A percentile compares a stretch with the other conserved stretches of the same genome.
Evolutionary conservation across 495 filamentous ascomycete genomes (phyloP).

Genomic region (Apodospora peruviana): DNA sequence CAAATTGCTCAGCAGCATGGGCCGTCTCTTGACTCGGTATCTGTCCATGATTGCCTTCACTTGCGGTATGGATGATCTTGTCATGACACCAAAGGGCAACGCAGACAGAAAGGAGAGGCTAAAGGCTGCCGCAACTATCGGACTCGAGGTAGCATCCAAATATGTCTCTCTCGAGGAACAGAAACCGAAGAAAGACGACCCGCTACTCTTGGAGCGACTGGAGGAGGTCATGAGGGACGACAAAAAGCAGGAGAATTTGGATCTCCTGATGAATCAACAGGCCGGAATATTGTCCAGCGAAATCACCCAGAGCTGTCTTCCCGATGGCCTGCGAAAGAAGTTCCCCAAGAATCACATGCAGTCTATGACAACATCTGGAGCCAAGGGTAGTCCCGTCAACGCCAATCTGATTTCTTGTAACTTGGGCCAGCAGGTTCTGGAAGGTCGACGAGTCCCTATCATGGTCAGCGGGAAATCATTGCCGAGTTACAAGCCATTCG

Average conservation of each 20-base stretch:
- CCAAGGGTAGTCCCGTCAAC: conserved; percentile 89
- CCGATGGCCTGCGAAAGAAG: conserved; percentile 74
- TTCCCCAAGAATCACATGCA: conserved; percentile 99
- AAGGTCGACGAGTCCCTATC: conserved; percentile 88
- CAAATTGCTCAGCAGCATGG: conserved; percentile 79
- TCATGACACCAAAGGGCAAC: conserved; percentile 79
- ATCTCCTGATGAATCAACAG: conserved; percentile 73
- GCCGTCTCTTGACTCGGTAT: conserved; percentile 81
- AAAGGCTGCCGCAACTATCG: conserved; percentile 62
- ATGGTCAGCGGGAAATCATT: conserved; percentile 98
- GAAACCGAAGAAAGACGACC: conserved; percentile 51
- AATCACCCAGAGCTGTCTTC: conserved; percentile 74
- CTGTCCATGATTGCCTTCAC: conserved; percentile 91
- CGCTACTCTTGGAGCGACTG: conserved; percentile 66
- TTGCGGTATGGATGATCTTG: conserved; percentile 95
- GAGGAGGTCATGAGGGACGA: conserved; percentile 90
- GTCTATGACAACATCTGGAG: conserved; percentile 93
- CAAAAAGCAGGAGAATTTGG: conserved; percentile 79
- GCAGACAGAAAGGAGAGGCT: conserved; percentile 62
- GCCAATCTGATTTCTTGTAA: conserved; percentile 97
- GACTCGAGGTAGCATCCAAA: conserved; percentile 76
- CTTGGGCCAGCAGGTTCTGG: conserved; percentile 92
- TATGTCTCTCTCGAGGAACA: conserved; percentile 82
- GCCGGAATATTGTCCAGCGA: conserved; percentile 68
- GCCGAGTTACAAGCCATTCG: conserved; percentile 89